phyloP scores from a whole-genome alignment of 2,329 filamentous ascomycete genomes.

The Daldinia eschscholtzii region DNA sequence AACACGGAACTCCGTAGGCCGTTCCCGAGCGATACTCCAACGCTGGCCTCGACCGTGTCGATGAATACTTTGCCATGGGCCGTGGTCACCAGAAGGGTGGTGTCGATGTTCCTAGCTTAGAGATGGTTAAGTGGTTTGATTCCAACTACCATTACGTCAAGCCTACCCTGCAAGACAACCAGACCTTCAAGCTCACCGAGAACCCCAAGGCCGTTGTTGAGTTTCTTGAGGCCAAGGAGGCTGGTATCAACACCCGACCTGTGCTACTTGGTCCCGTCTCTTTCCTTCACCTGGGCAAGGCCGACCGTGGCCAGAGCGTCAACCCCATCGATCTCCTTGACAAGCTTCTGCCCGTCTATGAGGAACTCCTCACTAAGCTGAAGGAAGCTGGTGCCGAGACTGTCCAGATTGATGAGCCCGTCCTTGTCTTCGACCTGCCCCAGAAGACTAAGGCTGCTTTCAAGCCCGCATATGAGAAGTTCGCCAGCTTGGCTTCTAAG shows the following conservation, averaged over 20 bases:
- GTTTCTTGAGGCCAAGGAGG: constrained; percentile 98
- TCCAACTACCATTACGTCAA: constrained; percentile 99
- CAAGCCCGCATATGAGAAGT: constrained; percentile 96
- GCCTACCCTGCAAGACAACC: constrained; percentile 96
- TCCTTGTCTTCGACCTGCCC: constrained; percentile 94
- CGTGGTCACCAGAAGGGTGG: constrained; percentile 96
- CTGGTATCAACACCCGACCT: constrained; percentile 90
- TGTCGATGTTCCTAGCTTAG: constrained; percentile 91
- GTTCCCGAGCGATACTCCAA: constrained; percentile 94
- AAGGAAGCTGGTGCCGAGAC: constrained; percentile 96
- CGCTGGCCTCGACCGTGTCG: constrained; percentile 86
- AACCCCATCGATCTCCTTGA: constrained; percentile 94
- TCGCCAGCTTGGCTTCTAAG: constrained; percentile 79
- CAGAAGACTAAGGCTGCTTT: constrained; percentile 94
- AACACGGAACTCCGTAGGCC: constrained; percentile 66
- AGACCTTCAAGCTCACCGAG: constrained; percentile 89
- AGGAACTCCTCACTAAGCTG: constrained; percentile 90
- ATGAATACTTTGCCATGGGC: constrained; percentile 99
- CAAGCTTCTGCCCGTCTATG: constrained; percentile 94
- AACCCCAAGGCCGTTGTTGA: constrained; percentile 94
- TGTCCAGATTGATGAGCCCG: constrained; percentile 98
- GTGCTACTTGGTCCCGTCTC: constrained; percentile 96
- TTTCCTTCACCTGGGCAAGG: constrained; percentile 97
- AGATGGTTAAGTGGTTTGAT: constrained; percentile 99
- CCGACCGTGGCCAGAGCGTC: constrained; percentile 93